These are phyloP conservation scores for Hyaloscypha finlandica DNA, from an alignment of 495 filamentous ascomycete species.

Conservation along the genomic window DNA sequence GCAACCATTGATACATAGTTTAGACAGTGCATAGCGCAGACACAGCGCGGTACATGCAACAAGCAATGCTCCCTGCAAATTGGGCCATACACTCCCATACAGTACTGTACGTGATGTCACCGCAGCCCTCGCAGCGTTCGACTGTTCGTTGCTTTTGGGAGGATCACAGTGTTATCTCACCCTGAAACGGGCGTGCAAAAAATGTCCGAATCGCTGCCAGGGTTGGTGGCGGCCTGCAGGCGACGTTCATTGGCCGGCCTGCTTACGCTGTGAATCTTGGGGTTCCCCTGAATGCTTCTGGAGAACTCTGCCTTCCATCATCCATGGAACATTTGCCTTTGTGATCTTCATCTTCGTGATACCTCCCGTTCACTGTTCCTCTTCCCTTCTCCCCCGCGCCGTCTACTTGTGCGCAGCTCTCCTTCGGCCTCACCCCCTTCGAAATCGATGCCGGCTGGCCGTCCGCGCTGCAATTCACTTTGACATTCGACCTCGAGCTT, in stretches of 20 bases:
- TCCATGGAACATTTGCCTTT: background rate
- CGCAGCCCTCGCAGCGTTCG: background rate
- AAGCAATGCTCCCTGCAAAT: background rate
- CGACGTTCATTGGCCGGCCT: background rate
- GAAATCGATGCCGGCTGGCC: background rate
- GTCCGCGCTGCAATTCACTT: constrained; percentile 1
- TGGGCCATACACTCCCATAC: background rate
- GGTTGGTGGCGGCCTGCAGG: background rate
- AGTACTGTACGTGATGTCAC: background rate
- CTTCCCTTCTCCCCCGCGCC: background rate
- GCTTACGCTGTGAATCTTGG: background rate
- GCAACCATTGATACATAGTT: background rate
- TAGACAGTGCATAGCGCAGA: background rate
- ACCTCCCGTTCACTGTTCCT: background rate
- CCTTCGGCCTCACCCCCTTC: constrained; percentile 2
- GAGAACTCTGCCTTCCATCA: background rate
- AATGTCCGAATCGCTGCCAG: background rate
- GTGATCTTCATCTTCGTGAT: constrained; percentile 4
- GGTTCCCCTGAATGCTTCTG: constrained; percentile 5
- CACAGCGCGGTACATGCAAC: background rate
- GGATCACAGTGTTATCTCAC: background rate
- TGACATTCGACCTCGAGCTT: background rate
- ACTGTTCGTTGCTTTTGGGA: background rate
- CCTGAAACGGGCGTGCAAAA: constrained; percentile 1
- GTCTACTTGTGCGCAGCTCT: background rate